These are phyloP conservation scores for Neonectria coccinea DNA, from an alignment of 2,329 filamentous ascomycete genomes.

Conservation along the genomic window DNA sequence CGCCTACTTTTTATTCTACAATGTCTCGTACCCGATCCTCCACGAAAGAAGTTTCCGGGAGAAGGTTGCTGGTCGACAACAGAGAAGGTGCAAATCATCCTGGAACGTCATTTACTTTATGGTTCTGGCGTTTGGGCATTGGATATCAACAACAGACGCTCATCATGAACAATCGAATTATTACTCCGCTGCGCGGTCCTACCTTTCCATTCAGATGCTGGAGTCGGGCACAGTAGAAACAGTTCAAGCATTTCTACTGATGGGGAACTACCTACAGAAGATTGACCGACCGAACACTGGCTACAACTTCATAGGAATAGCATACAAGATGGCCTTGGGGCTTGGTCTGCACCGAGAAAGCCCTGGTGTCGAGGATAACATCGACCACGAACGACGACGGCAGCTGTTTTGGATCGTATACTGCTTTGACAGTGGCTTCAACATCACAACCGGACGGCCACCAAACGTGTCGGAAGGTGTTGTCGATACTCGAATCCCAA, in stretches of 20 bases:
- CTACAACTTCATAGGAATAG: slow-evolving; percentile 61
- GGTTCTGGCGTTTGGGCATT: slow-evolving; percentile 48
- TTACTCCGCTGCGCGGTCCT: slow-evolving; percentile 41
- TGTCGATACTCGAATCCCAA: slow-evolving; percentile 53
- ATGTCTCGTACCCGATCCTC: slow-evolving; percentile 56
- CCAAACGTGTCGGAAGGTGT: slow-evolving; percentile 51
- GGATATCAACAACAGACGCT: slow-evolving; percentile 37
- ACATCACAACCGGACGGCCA: slow-evolving; percentile 58
- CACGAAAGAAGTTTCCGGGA: slow-evolving; percentile 56
- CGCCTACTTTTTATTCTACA: slow-evolving; percentile 56
- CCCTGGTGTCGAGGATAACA: slow-evolving; percentile 36
- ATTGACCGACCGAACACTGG: slow-evolving; percentile 60
- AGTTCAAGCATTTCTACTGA: slow-evolving; percentile 56
- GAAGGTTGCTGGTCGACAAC: slow-evolving; percentile 24
- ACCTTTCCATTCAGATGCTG: slow-evolving; percentile 54
- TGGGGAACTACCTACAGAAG: slow-evolving; percentile 62
- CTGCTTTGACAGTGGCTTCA: slow-evolving; percentile 57
- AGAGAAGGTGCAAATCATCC: slow-evolving; percentile 21
- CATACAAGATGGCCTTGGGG: slow-evolving; percentile 59
- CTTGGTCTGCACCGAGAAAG: slow-evolving; percentile 59
- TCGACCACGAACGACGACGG: slow-evolving; percentile 47
- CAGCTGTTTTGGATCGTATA: slow-evolving; percentile 52
- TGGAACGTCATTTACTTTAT: slow-evolving; percentile 43
- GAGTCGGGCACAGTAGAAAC: slow-evolving; percentile 57
- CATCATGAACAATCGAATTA: slow-evolving; percentile 36